Conservation (phyloP, 2,329 filamentous ascomycete genomes). For the Aspergillus tubingensis region DNA sequence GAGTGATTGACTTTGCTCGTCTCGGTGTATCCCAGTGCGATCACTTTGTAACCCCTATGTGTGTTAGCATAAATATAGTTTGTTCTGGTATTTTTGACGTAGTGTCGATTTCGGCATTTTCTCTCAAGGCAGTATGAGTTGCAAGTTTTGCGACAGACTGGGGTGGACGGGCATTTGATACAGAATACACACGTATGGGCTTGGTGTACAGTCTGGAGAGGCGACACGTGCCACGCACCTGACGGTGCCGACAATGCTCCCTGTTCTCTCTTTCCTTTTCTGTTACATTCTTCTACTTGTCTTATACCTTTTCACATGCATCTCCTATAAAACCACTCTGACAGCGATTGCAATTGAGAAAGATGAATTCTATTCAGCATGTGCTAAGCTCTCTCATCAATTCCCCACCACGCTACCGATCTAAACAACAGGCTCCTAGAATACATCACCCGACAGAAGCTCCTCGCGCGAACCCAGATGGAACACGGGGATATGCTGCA, state of each 20-base stretch:
- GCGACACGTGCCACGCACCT: background rate
- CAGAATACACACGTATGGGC: too few species aligned
- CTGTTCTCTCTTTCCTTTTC: background rate
- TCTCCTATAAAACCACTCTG: too few species aligned
- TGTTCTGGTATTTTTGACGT: too few species aligned
- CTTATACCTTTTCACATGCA: too few species aligned
- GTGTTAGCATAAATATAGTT: too few species aligned
- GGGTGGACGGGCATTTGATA: too few species aligned
- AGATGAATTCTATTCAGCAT: background rate
- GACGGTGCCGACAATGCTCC: too few species aligned
- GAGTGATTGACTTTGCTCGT: background rate
- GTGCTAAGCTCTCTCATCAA: background rate
- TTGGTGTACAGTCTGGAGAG: background rate
- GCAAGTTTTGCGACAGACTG: too few species aligned
- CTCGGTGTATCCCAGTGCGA: too few species aligned
- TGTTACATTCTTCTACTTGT: background rate
- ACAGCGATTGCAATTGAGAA: background rate
- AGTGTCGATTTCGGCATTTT: too few species aligned
- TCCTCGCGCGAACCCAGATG: conserved; percentile 68
- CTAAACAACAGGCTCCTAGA: conserved; percentile 1
- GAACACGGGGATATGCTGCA: conserved; percentile 37
- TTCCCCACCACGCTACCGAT: background rate
- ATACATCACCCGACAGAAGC: conserved; percentile 60
- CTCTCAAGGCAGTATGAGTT: too few species aligned
- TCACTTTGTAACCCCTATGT: too few species aligned